phyloP scores from a whole-genome alignment of 129 eudicot species.

The carrot (Daucus carota) region DNA sequence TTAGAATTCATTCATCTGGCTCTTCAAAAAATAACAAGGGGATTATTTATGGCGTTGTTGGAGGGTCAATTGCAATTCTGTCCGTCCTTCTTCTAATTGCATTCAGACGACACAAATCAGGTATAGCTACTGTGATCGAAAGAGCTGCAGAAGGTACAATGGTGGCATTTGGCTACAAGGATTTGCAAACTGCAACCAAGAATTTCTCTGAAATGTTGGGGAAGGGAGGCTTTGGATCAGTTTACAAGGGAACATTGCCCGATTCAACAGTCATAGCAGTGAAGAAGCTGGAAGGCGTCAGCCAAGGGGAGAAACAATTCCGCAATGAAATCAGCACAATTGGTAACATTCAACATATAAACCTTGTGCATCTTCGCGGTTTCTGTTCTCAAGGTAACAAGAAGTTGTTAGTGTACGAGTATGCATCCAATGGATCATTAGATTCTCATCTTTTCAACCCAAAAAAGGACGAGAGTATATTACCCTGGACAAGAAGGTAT shows the following conservation, averaged over 20 bases:
- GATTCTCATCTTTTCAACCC: neutral
- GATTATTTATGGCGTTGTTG: neutral
- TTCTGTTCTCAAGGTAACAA: neutral
- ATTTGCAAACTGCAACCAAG: neutral
- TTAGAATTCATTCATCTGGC: neutral
- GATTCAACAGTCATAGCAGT: conserved; percentile 2
- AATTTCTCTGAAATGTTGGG: neutral
- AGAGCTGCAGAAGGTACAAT: neutral
- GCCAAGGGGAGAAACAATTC: neutral
- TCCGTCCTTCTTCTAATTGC: neutral
- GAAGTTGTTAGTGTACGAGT: neutral
- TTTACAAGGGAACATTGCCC: neutral
- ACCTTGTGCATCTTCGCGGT: neutral
- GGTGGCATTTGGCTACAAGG: neutral
- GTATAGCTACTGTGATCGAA: neutral
- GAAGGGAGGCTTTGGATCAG: neutral
- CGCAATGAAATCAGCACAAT: neutral
- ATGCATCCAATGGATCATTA: neutral
- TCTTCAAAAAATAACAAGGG: neutral
- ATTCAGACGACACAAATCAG: neutral
- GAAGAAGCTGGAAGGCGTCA: conserved; percentile 3
- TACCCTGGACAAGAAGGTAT: neutral
- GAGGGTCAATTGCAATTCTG: neutral
- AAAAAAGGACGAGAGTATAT: neutral
- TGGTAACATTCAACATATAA: neutral